Evolutionary conservation across 1,139 yeast genomes (phyloP).

Genomic region (Saccharomycopsis phalli): DNA sequence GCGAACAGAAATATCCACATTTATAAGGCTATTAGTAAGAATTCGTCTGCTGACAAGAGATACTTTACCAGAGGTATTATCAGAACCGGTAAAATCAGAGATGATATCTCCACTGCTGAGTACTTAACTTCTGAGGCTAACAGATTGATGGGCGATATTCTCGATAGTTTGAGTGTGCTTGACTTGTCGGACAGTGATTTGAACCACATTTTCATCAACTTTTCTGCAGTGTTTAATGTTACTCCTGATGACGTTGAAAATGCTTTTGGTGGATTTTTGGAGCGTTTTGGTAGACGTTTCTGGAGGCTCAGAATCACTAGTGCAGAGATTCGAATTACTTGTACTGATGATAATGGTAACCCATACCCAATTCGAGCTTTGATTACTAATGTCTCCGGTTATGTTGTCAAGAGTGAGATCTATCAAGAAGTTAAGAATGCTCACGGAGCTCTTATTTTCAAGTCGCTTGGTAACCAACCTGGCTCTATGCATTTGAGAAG

Average conservation of each 20-base stretch:
- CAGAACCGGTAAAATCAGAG: slow-evolving; percentile 90
- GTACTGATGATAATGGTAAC: slow-evolving; percentile 78
- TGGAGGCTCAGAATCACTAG: slow-evolving; percentile 96
- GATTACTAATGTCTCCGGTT: slow-evolving; percentile 93
- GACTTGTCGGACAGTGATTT: slow-evolving; percentile 93
- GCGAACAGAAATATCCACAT: slow-evolving; percentile 97
- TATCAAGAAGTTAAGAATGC: slow-evolving; percentile 90
- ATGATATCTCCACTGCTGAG: slow-evolving; percentile 86
- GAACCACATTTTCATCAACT: slow-evolving; percentile 93
- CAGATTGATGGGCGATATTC: slow-evolving; percentile 87
- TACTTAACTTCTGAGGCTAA: slow-evolving; percentile 94
- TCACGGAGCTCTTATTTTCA: slow-evolving; percentile 94
- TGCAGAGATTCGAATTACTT: slow-evolving; percentile 93
- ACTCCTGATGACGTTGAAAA: slow-evolving; percentile 94
- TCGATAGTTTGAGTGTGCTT: slow-evolving; percentile 88
- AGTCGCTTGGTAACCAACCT: slow-evolving; percentile 76
- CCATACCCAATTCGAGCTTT: slow-evolving; percentile 95
- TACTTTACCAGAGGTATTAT: slow-evolving; percentile 95
- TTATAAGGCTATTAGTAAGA: slow-evolving; percentile 92
- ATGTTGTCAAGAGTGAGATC: slow-evolving; percentile 90
- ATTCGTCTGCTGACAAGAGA: slow-evolving; percentile 87
- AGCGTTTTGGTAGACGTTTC: slow-evolving; percentile 92
- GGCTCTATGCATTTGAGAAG: slow-evolving; percentile 97
- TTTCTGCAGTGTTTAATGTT: slow-evolving; percentile 89
- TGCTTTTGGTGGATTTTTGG: slow-evolving; percentile 95